Evolutionary conservation across 352 stramenopile genomes (phyloP).

Genomic region (Thalassiosira delicatula): DNA sequence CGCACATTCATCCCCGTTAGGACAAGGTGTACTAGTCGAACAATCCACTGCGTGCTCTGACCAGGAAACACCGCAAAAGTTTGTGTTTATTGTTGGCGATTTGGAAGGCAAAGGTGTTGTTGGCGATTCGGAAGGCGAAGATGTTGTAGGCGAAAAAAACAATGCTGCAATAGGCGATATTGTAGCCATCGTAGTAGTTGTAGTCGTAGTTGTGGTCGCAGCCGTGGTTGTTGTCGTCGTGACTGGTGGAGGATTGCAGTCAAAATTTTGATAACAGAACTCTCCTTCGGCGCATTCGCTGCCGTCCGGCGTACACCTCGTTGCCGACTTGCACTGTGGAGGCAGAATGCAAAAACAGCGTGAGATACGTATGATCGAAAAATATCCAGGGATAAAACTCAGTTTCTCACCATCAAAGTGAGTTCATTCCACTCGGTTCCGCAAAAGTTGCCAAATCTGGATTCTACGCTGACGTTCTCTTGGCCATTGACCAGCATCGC

Average conservation of each 20-base stretch:
- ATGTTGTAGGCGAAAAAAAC: too few species aligned
- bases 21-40: neutral
- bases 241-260: too few species aligned
- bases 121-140: too few species aligned
- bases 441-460: slow-evolving; percentile 39
- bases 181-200: neutral
- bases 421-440: slow-evolving; percentile 43
- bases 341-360: neutral
- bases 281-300: slow-evolving; percentile 36
- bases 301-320: slow-evolving; percentile 33
- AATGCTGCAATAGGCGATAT: too few species aligned
- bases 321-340: slow-evolving; percentile 27
- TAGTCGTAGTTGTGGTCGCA: too few species aligned
- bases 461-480: slow-evolving; percentile 17
- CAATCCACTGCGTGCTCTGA: neutral
- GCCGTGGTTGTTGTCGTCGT: too few species aligned
- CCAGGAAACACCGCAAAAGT: neutral
- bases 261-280: slow-evolving; percentile 56
- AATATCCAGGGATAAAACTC: slow-evolving; percentile 2
- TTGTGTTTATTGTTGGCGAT: neutral
- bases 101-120: too few species aligned
- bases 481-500: slow-evolving; percentile 7
- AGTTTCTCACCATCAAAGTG: slow-evolving; percentile 21
- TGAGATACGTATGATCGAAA: slow-evolving; percentile 1
- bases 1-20: neutral